Base-by-base conservation (phyloP, 306 rosid species). In the Quercus ilex region DNA sequence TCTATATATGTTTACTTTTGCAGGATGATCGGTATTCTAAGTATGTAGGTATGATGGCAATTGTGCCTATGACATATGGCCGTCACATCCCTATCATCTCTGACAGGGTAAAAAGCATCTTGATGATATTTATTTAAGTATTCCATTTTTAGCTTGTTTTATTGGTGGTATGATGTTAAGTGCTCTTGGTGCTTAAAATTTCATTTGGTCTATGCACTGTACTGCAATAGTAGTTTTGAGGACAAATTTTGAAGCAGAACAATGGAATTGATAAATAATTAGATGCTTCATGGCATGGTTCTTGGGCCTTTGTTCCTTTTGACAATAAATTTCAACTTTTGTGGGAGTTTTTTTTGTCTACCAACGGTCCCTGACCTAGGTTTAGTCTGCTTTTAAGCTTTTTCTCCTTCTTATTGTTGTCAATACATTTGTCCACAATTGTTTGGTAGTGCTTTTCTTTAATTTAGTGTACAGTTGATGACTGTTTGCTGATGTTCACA, bases 21-120 rank as follows among this genome's bases (percentile, higher is more conserved):
- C 90, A 94, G 98, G 98, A 94, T 83, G 97, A 90, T n/a, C 97
- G 97, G 41, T 94, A 94, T 85, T 86, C 94, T 55, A 87, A 87
- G 84, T 92, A 85, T 85, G 83, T 94, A 28, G 93, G 94, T 79
- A 80, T 83, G 85, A 87, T 91, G 98, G 98, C 97, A 83, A 94
- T 94, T 81, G 98, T 94, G 63, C 98, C 98, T 71, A 28, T 85
- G 91, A 91, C 98, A 33, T 92, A 92, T 84, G 98, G 98, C 56
- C 98, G 97, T 78, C 97, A 92, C 38, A 92, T 94, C 67, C 98
- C 97, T 79, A 94, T 94, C 80, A 88, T 94, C 21, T 71, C 97
- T 65, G 90, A 94, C 83, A 92, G 87, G 97, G 97, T 94, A 87
- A 75, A 12, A 59, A 1, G 71, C 38, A 59, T 58, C 74, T 64